phyloP scores from a whole-genome alignment of 1,139 yeast species.

The Suhomyces yuchorum region DNA sequence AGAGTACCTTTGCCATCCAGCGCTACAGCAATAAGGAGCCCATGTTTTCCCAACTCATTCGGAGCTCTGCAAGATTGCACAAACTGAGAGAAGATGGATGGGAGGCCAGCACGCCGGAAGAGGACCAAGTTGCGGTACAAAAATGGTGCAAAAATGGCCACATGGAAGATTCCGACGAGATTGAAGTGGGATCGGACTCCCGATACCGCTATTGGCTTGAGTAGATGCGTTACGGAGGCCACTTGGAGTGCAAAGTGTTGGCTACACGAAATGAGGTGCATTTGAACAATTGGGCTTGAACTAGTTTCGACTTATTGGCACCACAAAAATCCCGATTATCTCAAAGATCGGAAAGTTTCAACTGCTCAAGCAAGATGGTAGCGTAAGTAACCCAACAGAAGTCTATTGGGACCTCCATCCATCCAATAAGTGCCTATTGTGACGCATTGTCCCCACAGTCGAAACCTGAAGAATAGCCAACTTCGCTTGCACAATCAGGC shows the following conservation, averaged over 20 bases:
- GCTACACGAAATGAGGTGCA: background rate
- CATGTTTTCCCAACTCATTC: slow-evolving; percentile 29
- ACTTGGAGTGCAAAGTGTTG: background rate
- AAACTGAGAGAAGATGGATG: background rate
- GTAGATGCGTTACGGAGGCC: background rate
- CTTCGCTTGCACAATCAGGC: background rate
- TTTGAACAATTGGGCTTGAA: too few relatives aligned
- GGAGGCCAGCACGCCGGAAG: background rate
- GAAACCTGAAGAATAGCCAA: too few relatives aligned
- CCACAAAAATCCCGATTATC: too few relatives aligned
- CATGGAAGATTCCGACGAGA: background rate
- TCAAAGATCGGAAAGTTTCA: too few relatives aligned
- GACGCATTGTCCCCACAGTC: too few relatives aligned
- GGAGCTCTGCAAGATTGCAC: slow-evolving; percentile 15
- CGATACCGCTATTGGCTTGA: slow-evolving; percentile 7
- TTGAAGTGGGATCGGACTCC: slow-evolving; percentile 1
- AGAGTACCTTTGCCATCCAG: slow-evolving; percentile 32
- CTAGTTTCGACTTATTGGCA: too few relatives aligned
- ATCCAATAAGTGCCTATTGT: too few relatives aligned
- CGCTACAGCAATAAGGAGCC: slow-evolving; percentile 28
- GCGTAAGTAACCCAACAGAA: too few relatives aligned
- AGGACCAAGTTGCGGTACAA: background rate
- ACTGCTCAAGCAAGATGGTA: too few relatives aligned
- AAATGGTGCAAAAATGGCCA: background rate
- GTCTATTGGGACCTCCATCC: too few relatives aligned